Percentiles rank a stretch among this genome's conserved stretches.
Conservation (phyloP, 192 early-diverging fungal species). For the Umbelopsis sp. region DNA sequence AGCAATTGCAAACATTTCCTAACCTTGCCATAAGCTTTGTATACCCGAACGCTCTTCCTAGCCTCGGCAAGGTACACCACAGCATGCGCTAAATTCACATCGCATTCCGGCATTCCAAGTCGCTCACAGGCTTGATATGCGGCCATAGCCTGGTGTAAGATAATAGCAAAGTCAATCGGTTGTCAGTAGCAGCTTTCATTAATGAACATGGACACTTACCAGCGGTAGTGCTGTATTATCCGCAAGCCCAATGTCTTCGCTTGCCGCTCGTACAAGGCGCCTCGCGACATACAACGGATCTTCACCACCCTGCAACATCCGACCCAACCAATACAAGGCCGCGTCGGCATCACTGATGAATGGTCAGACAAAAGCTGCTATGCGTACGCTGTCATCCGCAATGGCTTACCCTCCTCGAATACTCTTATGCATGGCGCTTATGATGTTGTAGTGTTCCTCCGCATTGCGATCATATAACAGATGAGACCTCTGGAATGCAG, state of each 20-base stretch:
- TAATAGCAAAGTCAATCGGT: neutral
- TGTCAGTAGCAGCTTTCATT: neutral
- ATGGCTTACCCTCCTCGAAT: conserved; percentile 71
- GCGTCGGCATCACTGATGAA: conserved; percentile 68
- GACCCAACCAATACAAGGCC: conserved; percentile 85
- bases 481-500: conserved; percentile 78
- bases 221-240: conserved; percentile 77
- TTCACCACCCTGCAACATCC: conserved; percentile 89
- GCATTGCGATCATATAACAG: conserved; percentile 81
- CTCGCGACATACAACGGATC: conserved; percentile 88
- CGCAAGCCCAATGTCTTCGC: conserved; percentile 88
- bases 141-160: conserved; percentile 57
- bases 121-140: conserved; percentile 83
- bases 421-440: conserved; percentile 89
- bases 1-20: neutral
- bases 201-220: conserved; percentile 30
- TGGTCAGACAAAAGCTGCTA: too few relatives aligned
- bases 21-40: conserved; percentile 73
- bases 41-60: conserved; percentile 80
- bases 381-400: neutral
- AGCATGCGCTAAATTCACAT: conserved; percentile 79
- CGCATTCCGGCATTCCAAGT: conserved; percentile 94
- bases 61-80: conserved; percentile 79
- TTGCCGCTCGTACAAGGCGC: conserved; percentile 76
- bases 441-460: conserved; percentile 91